Percentiles rank a stretch among this genome's conserved stretches.
Evolutionary conservation across 1,284 basidiomycete species (phyloP).

Genomic region (Amylostereum chailletii): DNA sequence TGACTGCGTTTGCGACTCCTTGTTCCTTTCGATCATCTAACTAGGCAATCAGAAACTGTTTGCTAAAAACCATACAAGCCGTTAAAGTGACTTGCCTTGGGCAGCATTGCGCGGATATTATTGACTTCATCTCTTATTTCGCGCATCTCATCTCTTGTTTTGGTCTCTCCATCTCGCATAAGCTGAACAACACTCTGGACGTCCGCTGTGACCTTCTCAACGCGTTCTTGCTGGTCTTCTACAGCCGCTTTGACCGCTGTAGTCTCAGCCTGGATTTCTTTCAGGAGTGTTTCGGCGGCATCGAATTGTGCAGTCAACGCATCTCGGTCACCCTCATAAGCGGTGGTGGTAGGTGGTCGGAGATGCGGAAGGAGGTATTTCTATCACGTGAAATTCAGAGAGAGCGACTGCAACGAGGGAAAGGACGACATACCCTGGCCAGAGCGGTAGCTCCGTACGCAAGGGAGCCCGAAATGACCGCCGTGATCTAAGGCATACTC

Average conservation of each 20-base stretch:
- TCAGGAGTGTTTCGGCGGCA: slow-evolving; percentile 76
- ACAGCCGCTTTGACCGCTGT: slow-evolving; percentile 67
- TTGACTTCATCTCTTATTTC: slow-evolving; percentile 90
- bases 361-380: slow-evolving; percentile 93
- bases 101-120: slow-evolving; percentile 84
- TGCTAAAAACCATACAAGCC: background rate
- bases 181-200: slow-evolving; percentile 74
- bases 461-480: slow-evolving; percentile 83
- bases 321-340: slow-evolving; percentile 85
- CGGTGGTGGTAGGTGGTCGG: slow-evolving; percentile 79
- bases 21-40: slow-evolving; percentile 92
- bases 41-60: slow-evolving; percentile 3
- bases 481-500: slow-evolving; percentile 68
- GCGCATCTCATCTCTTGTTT: slow-evolving; percentile 84
- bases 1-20: slow-evolving; percentile 73
- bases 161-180: slow-evolving; percentile 72
- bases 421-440: slow-evolving; percentile 55
- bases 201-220: slow-evolving; percentile 72
- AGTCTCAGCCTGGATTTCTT: slow-evolving; percentile 77
- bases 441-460: slow-evolving; percentile 85
- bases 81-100: slow-evolving; percentile 50
- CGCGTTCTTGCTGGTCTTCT: slow-evolving; percentile 74
- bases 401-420: background rate
- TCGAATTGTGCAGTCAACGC: slow-evolving; percentile 89
- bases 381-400: slow-evolving; percentile 27